Conservation (phyloP, 768 basidiomycete genomes). For the Galerina marginata region DNA sequence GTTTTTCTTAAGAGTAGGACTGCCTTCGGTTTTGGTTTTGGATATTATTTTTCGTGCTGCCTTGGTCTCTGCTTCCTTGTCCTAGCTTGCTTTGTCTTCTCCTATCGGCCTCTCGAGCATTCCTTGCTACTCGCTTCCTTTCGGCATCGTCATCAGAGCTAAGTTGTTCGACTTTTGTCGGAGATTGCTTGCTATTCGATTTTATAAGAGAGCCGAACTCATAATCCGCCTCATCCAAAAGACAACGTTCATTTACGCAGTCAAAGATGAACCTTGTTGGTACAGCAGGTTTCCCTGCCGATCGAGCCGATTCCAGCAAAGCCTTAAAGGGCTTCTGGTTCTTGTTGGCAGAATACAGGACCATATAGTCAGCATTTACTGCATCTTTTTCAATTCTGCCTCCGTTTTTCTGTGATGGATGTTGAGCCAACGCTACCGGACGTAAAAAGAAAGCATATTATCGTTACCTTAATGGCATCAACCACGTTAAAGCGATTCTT, state of each 20-base stretch:
- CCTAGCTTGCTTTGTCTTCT: slow-evolving; percentile 1
- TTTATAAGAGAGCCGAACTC: slow-evolving; percentile 34
- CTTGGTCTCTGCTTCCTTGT: not conserved
- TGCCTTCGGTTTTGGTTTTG: not conserved
- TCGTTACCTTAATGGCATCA: slow-evolving; percentile 61
- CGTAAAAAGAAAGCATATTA: not conserved
- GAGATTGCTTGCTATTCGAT: slow-evolving; percentile 26
- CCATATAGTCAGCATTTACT: slow-evolving; percentile 62
- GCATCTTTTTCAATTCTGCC: slow-evolving; percentile 62
- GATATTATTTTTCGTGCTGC: not conserved
- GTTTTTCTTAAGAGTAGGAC: slow-evolving; percentile 1
- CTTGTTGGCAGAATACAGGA: slow-evolving; percentile 55
- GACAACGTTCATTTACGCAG: slow-evolving; percentile 45
- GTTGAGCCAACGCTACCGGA: not conserved
- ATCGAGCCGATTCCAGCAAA: slow-evolving; percentile 41
- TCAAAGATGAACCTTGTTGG: slow-evolving; percentile 57
- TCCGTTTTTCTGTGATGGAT: slow-evolving; percentile 59
- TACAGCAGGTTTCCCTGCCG: slow-evolving; percentile 52
- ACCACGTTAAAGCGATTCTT: slow-evolving; percentile 56
- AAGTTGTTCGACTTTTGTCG: slow-evolving; percentile 1
- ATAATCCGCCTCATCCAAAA: slow-evolving; percentile 54
- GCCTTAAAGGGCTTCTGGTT: slow-evolving; percentile 49
- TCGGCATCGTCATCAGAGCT: slow-evolving; percentile 18
- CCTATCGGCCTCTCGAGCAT: slow-evolving; percentile 12
- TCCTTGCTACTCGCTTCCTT: not conserved